Evolutionary conservation across 2,329 filamentous ascomycete species (phyloP).

Genomic region (Kalmusia sp.): DNA sequence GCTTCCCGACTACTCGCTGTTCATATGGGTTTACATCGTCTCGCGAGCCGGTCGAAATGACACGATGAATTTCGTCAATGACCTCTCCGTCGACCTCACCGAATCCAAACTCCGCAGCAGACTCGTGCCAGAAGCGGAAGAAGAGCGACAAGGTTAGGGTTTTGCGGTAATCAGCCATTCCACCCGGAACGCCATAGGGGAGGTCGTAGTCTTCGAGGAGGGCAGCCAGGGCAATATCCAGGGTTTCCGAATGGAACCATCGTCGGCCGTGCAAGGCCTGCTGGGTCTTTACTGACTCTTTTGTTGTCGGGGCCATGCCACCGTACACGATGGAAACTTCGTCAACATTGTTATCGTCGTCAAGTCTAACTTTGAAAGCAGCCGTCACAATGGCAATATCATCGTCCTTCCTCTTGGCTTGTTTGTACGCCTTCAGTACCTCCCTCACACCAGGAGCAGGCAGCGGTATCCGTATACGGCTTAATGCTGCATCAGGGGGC

Average conservation of each 20-base stretch:
- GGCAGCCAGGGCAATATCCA: constrained; percentile 85
- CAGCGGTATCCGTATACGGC: constrained; percentile 80
- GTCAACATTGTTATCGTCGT: constrained; percentile 71
- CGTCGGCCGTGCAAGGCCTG: constrained; percentile 75
- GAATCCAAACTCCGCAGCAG: constrained; percentile 68
- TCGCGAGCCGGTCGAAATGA: constrained; percentile 77
- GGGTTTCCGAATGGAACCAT: constrained; percentile 78
- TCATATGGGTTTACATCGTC: constrained; percentile 82
- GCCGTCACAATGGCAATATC: constrained; percentile 97
- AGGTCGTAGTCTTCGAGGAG: constrained; percentile 86
- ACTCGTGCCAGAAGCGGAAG: constrained; percentile 95
- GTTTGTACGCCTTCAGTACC: constrained; percentile 88
- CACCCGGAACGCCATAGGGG: constrained; percentile 85
- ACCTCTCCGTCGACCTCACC: constrained; percentile 71
- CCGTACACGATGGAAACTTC: constrained; percentile 85
- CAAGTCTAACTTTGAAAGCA: constrained; percentile 76
- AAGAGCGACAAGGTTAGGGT: constrained; percentile 90
- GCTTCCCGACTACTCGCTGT: constrained; percentile 82
- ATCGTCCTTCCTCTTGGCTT: constrained; percentile 94
- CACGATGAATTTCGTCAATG: constrained; percentile 81
- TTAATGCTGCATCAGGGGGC: constrained; percentile 78
- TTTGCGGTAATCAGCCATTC: constrained; percentile 95
- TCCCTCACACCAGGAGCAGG: constrained; percentile 71
- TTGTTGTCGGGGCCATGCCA: constrained; percentile 89
- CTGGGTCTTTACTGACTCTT: constrained; percentile 78